These are phyloP conservation scores for Arthromyces matolae DNA, from an alignment of 768 basidiomycete species.

Conservation along the genomic window DNA sequence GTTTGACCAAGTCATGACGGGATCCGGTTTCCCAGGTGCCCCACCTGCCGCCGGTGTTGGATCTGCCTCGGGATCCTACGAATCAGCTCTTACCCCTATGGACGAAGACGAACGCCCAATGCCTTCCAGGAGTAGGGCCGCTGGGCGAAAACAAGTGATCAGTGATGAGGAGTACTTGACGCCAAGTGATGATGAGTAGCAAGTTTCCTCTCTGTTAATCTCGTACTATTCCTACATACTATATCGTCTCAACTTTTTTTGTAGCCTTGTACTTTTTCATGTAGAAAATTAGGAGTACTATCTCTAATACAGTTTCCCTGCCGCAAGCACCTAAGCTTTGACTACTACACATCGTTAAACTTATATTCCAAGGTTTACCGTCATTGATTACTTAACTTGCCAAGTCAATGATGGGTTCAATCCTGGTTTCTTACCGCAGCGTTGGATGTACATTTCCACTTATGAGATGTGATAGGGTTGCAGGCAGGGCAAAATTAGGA, in stretches of 20 bases:
- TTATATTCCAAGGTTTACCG: constrained; percentile 8
- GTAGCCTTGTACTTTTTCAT: constrained; percentile 9
- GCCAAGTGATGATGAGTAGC: constrained; percentile 69
- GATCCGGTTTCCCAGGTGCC: constrained; percentile 75
- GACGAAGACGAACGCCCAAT: constrained; percentile 72
- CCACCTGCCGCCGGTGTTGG: constrained; percentile 32
- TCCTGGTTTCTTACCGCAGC: no score
- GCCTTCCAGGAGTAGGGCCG: constrained; percentile 50
- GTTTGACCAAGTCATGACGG: constrained; percentile 60
- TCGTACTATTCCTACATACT: no score
- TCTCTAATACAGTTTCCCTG: constrained; percentile 3
- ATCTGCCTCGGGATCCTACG: constrained; percentile 50
- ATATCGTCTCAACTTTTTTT: no score
- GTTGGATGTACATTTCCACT: no score
- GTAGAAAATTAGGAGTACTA: constrained; percentile 9
- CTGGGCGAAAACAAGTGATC: constrained; percentile 67
- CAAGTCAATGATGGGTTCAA: constrained; percentile 1
- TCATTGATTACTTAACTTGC: constrained; percentile 16
- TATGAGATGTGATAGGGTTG: not conserved
- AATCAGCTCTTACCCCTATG: constrained; percentile 75
- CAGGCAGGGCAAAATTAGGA: no score
- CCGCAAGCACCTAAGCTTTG: no score
- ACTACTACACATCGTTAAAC: not conserved
- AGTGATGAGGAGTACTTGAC: constrained; percentile 74
- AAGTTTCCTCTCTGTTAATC: not conserved